Base-by-base conservation (phyloP, 2,329 filamentous ascomycete species). In the Teratosphaeria destructans region DNA sequence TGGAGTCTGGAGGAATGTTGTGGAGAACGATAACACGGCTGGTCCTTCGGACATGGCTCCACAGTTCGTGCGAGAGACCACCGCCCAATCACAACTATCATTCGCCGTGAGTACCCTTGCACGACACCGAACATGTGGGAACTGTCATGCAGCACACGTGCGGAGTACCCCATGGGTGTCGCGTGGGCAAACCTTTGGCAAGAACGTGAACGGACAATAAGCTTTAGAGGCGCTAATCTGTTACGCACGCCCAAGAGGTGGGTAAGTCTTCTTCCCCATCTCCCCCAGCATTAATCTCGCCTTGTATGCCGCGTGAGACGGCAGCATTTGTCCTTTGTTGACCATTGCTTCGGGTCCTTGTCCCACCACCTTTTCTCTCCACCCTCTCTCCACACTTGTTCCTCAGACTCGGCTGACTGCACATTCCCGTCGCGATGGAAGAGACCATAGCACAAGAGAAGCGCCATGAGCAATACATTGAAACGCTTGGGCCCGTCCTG, bases 371-470 rank as follows among this genome's bases (percentile, higher is more conserved):
- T 8, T 32, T 14, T 32, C 27, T 32, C 26, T 34, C 19, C 53
- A 54, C 26, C 16, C 27, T 14, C 16, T 32, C 16, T n/a, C 32
- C 34, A n/a, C 10, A 32, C 23, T 29, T 32, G 7, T 32, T 23
- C 16, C 52, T 54, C 7, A 11, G 11, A 53, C 11, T 53, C 52
- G 52, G 29, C 29, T 53, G 29, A 32, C 29, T 53, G 5, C 34
- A 54, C 27, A 54, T 19, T 54, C 23, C 26, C 23, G 53, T 32
- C n/a, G 34, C 16, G 10, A 56, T 56, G 54, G 54, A 56, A 37
- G 37, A 57, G 26, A 57, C 56, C 26, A 57, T 57, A 12, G 56
- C 56, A 4, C 26, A 47, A 16, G 37, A 57, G 56, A 57, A 52
- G 32, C 35, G 56, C 23, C 56, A 52, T 23, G 27, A 57, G 37